Evolutionary conservation across 805 yeast species (phyloP).

Genomic region (Starmera pachycereana): DNA sequence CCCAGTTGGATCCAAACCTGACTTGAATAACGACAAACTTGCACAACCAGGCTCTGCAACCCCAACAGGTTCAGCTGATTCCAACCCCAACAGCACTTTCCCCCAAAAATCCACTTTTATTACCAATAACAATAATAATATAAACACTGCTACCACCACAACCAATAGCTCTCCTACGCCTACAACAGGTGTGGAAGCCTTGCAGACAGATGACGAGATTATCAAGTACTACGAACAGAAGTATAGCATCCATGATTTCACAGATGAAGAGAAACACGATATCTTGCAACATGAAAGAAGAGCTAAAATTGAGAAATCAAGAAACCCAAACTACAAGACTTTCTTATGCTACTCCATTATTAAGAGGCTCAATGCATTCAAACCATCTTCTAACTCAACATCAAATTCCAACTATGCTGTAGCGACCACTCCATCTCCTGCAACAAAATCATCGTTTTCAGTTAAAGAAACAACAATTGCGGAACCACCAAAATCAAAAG

Average conservation of each 20-base stretch:
- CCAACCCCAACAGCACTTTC: neutral
- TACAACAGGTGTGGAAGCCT: neutral
- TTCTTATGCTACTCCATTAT: constrained; percentile 19
- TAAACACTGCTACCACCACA: neutral
- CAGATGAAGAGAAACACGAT: constrained; percentile 20
- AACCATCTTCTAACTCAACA: constrained; percentile 5
- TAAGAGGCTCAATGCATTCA: constrained; percentile 17
- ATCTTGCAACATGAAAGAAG: constrained; percentile 20
- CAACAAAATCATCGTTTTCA: neutral
- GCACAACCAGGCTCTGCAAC: neutral
- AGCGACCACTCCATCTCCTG: neutral
- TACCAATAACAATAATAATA: neutral
- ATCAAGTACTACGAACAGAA: constrained; percentile 18
- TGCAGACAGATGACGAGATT: constrained; percentile 14
- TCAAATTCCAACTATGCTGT: neutral
- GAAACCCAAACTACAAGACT: constrained; percentile 18
- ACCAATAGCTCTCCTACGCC: neutral
- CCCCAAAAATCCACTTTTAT: neutral
- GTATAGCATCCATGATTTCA: constrained; percentile 16
- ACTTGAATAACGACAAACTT: neutral
- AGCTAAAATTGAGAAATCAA: constrained; percentile 16
- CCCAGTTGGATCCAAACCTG: neutral
- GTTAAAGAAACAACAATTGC: neutral
- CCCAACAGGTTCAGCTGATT: neutral
- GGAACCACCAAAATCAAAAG: neutral